phyloP scores from a whole-genome alignment of 805 yeast species.

The Kodamaea jinghongensis region DNA sequence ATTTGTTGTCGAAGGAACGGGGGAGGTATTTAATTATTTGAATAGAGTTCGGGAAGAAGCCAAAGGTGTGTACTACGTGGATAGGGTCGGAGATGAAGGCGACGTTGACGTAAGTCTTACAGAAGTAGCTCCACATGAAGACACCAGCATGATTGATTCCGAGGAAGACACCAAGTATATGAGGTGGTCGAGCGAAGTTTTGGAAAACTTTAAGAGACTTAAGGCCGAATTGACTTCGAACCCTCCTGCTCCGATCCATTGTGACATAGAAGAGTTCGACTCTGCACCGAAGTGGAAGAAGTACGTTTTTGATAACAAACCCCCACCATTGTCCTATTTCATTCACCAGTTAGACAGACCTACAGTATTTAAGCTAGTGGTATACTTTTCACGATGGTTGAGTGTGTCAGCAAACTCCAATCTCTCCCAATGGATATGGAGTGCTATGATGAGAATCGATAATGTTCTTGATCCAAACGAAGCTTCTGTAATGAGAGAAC shows the following conservation, averaged over 20 bases:
- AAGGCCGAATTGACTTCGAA: conserved; percentile 7
- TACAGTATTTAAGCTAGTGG: conserved; percentile 32
- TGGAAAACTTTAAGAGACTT: conserved; percentile 10
- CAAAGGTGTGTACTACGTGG: conserved; percentile 18
- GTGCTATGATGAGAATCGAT: conserved; percentile 34
- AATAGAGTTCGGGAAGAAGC: conserved; percentile 32
- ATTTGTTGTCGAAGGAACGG: conserved; percentile 18
- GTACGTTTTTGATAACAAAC: conserved; percentile 24
- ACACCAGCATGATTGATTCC: conserved; percentile 1
- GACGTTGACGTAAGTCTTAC: neutral
- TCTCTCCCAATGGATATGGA: conserved; percentile 37
- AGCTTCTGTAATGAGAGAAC: conserved; percentile 31
- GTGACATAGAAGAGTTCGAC: neutral
- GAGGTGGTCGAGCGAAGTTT: conserved; percentile 10
- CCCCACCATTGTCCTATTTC: conserved; percentile 27
- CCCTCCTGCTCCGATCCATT: neutral
- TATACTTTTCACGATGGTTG: conserved; percentile 38
- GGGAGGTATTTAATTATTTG: conserved; percentile 24
- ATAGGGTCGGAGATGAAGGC: conserved; percentile 5
- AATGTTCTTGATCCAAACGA: conserved; percentile 32
- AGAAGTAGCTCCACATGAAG: conserved; percentile 6
- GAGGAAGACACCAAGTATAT: neutral
- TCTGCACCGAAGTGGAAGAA: conserved; percentile 28
- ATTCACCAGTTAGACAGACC: conserved; percentile 25
- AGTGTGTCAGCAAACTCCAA: conserved; percentile 25